These are phyloP conservation scores for Populus hybrid DNA, from an alignment of 441 rosid species.

Conservation along the genomic window DNA sequence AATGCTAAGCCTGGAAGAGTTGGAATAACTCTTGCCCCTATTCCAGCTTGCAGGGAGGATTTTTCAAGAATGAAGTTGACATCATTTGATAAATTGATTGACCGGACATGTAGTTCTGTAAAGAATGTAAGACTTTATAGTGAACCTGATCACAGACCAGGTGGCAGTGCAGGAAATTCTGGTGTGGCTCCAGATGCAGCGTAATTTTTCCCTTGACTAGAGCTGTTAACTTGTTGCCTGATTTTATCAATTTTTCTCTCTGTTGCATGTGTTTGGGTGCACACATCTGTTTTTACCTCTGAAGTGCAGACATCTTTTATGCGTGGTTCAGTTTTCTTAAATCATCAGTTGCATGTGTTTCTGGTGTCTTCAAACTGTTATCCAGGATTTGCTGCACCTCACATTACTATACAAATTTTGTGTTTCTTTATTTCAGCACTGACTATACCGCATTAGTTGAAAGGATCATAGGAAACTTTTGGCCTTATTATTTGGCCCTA, in stretches of 20 bases:
- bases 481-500: background rate
- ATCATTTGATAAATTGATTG: slow-evolving; percentile 88
- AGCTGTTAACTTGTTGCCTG: background rate
- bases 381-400: background rate
- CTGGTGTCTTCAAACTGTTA: background rate
- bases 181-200: slow-evolving; percentile 99
- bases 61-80: slow-evolving; percentile 85
- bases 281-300: background rate
- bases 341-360: background rate
- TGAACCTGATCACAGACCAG: slow-evolving; percentile 81
- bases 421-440: background rate
- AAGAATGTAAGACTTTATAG: slow-evolving; percentile 85
- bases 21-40: slow-evolving; percentile 64
- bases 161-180: slow-evolving; percentile 65
- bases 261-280: background rate
- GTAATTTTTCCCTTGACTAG: slow-evolving; percentile 41
- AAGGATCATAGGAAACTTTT: background rate
- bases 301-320: background rate
- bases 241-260: background rate
- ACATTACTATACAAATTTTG: background rate
- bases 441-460: background rate
- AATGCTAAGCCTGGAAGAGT: slow-evolving; percentile 39
- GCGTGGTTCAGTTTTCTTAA: background rate
- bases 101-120: slow-evolving; percentile 64
- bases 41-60: slow-evolving; percentile 93